Evolutionary conservation across 345 rosid genomes (phyloP).

Genomic region (Hypericum androsaemum): DNA sequence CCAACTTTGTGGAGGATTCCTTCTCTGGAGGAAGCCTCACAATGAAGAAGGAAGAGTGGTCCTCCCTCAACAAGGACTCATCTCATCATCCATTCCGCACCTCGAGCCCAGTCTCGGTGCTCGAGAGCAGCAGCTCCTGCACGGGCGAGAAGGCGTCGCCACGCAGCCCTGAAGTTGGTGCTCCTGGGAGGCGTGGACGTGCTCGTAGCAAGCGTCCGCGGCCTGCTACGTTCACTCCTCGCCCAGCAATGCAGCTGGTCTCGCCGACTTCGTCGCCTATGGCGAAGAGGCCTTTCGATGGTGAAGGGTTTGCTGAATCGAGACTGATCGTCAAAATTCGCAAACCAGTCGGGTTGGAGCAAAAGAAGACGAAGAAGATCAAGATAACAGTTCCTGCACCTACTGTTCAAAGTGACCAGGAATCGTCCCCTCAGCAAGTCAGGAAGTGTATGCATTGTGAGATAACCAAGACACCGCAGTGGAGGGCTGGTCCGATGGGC

Average conservation of each 20-base stretch:
- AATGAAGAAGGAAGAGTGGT: slow-evolving; percentile 35
- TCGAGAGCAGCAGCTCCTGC: slow-evolving; percentile 84
- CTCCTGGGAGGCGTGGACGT: slow-evolving; percentile 53
- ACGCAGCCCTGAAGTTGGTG: slow-evolving; percentile 31
- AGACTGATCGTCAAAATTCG: slow-evolving; percentile 59
- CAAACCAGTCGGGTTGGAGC: slow-evolving; percentile 39
- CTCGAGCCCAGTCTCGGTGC: slow-evolving; percentile 81
- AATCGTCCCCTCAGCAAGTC: slow-evolving; percentile 24
- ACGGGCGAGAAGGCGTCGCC: slow-evolving; percentile 40
- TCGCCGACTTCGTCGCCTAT: slow-evolving; percentile 33
- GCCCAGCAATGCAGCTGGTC: slow-evolving; percentile 38
- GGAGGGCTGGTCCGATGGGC: slow-evolving; percentile 99
- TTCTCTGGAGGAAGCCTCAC: slow-evolving; percentile 70
- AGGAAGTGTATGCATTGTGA: slow-evolving; percentile 96
- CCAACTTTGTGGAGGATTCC: slow-evolving; percentile 72
- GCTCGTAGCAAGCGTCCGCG: slow-evolving; percentile 93
- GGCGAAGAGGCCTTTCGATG: slow-evolving; percentile 33
- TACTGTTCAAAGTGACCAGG: slow-evolving; percentile 26
- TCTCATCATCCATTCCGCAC: slow-evolving; percentile 41
- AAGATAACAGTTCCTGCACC: slow-evolving; percentile 33
- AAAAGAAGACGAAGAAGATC: slow-evolving; percentile 72
- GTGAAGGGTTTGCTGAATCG: slow-evolving; percentile 50
- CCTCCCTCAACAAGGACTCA: slow-evolving; percentile 27
- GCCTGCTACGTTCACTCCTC: slow-evolving; percentile 52
- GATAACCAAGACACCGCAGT: slow-evolving; percentile 92